Evolutionary conservation across 2,329 filamentous ascomycete genomes (phyloP).

Genomic region (Magnaporthales sp.): DNA sequence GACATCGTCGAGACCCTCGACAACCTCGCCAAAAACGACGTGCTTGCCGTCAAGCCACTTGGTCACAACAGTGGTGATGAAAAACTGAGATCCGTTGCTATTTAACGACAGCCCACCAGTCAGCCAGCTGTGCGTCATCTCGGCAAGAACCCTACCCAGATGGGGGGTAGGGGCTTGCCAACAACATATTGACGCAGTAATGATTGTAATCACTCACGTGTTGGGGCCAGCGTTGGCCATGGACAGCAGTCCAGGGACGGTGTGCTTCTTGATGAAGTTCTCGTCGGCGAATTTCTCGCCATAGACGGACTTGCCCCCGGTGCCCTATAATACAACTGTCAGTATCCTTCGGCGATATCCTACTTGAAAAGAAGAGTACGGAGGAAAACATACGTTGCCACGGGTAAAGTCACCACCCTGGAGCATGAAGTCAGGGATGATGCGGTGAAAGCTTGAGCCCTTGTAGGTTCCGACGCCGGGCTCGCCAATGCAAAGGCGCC

Average conservation of each 20-base stretch:
- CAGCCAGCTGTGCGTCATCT: neutral
- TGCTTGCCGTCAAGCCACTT: slow-evolving; percentile 78
- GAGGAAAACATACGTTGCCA: slow-evolving; percentile 60
- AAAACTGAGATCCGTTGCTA: slow-evolving; percentile 98
- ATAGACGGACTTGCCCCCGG: slow-evolving; percentile 90
- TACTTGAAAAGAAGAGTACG: no score
- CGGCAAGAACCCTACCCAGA: no score
- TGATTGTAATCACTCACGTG: no score
- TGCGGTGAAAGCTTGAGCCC: slow-evolving; percentile 81
- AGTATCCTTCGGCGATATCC: slow-evolving; percentile 4
- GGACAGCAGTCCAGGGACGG: slow-evolving; percentile 69
- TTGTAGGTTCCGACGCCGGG: slow-evolving; percentile 78
- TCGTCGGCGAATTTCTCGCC: slow-evolving; percentile 90
- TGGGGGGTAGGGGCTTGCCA: no score
- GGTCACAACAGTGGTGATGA: slow-evolving; percentile 88
- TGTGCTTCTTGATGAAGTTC: slow-evolving; percentile 77
- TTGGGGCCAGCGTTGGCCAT: slow-evolving; percentile 96
- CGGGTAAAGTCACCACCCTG: slow-evolving; percentile 95
- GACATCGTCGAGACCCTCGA: slow-evolving; percentile 30
- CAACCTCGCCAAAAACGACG: slow-evolving; percentile 76
- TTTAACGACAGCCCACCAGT: slow-evolving; percentile 24
- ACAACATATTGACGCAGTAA: no score
- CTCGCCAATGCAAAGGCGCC: slow-evolving; percentile 63
- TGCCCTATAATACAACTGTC: slow-evolving; percentile 48
- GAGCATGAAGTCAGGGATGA: slow-evolving; percentile 91